Evolutionary conservation across 2,329 filamentous ascomycete genomes (phyloP), one percentile per base, ranked within the genome.

Genomic region (Aspergillus pseudotamarii): DNA sequence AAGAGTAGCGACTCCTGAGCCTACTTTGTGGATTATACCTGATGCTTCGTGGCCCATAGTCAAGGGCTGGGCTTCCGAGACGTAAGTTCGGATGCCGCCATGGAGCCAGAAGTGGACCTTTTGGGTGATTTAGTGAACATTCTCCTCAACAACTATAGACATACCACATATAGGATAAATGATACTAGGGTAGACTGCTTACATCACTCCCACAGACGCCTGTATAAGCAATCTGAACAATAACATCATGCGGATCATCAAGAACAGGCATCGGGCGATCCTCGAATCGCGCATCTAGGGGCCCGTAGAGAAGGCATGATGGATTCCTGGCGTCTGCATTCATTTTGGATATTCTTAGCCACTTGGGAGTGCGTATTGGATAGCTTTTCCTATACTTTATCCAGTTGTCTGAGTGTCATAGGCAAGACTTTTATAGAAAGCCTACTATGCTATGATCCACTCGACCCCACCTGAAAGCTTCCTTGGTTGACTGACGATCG

Each of bases 141-240:
- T 14, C 11, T 2, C 1, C 14, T 8, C 6, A 3, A 6, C 16
- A 8, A 38, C 14, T 19, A 38, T 38, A 6, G 6, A 8, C 19
- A 19, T 8, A 9, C 10, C 10, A 32, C n/a, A n/a, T n/a, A 11
- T 32, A 3, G 30, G 2, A 3, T 32, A 3, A 10, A 32, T 32
- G 30, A 32, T 32, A 32, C 1, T 32, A 1, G 30, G 2, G 9
- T 3, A 32, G 2, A 32, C 2, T 3, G 11, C 30, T 32, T 65
- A 76, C 75, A 68, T 79, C 78, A 59, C 76, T 79, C 26, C 79
- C 80, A 64, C 80, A 82, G n/a, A 82, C 78, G 4, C 80, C 81
- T 0, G 80, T 73, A 43, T 77, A 82, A 4, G 76, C 75, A 45
- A 83, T 79, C n/a, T 77, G 76, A 10, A 83, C 71, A 30, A 83